Percentiles rank a stretch among this genome's conserved stretches.
These are phyloP conservation scores for Testicularia cyperi DNA, from an alignment of 1,284 basidiomycete genomes.

Conservation along the genomic window DNA sequence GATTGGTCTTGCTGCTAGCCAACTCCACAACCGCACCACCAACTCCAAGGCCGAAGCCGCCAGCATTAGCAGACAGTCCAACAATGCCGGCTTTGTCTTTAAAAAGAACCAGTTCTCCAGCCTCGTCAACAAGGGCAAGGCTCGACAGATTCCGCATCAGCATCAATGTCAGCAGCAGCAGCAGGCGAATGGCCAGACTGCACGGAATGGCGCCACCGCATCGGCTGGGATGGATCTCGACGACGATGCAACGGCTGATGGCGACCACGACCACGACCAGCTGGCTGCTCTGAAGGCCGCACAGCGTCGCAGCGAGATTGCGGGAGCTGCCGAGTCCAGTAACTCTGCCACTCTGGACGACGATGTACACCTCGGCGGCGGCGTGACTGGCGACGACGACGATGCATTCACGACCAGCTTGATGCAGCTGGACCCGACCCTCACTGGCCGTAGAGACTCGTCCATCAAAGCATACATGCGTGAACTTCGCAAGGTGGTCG, in stretches of 20 bases:
- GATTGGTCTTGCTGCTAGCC: conserved; percentile 14
- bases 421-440: conserved; percentile 19
- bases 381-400: not conserved
- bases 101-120: conserved; percentile 27
- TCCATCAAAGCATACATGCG: conserved; percentile 61
- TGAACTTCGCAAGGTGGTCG: conserved; percentile 83
- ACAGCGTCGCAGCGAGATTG: too few species aligned
- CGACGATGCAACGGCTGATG: too few species aligned
- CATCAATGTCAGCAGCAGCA: conserved; percentile 17
- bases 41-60: conserved; percentile 1
- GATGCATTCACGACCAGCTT: not conserved
- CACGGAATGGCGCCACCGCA: too few species aligned
- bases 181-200: too few species aligned
- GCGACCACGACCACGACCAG: too few species aligned
- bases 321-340: conserved; percentile 10
- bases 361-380: not conserved
- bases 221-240: conserved; percentile 14
- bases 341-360: too few species aligned
- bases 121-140: conserved; percentile 34
- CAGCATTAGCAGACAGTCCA: conserved; percentile 23
- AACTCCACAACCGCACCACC: conserved; percentile 5
- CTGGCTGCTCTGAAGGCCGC: too few species aligned
- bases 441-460: conserved; percentile 47
- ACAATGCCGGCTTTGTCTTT: conserved; percentile 30
- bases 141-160: conserved; percentile 2